Conservation (phyloP, 2,329 filamentous ascomycete genomes). For the Scopulariopsis brevicaulis region DNA sequence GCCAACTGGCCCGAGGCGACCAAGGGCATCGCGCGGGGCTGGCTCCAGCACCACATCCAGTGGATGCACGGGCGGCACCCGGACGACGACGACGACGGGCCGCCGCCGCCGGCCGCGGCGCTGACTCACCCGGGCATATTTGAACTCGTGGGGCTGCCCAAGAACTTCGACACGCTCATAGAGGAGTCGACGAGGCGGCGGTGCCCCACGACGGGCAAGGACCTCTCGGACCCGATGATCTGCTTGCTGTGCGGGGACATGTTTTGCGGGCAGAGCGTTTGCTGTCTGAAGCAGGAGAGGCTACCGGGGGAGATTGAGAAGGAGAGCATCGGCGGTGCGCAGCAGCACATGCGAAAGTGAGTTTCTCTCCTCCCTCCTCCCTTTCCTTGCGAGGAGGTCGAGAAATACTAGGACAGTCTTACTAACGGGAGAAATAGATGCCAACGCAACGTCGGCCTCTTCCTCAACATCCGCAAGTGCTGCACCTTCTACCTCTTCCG, state of each 20-base stretch:
- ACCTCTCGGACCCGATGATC: slow-evolving; percentile 79
- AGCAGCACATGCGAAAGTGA: slow-evolving; percentile 80
- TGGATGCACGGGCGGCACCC: slow-evolving; percentile 13
- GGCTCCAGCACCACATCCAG: slow-evolving; percentile 56
- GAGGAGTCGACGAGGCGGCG: slow-evolving; percentile 77
- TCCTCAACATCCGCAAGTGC: slow-evolving; percentile 95
- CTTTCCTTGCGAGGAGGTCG: not conserved
- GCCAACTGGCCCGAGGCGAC: slow-evolving; percentile 7
- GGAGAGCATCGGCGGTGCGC: slow-evolving; percentile 64
- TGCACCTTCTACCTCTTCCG: slow-evolving; percentile 80
- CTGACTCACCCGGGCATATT: slow-evolving; percentile 81
- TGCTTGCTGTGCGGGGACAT: slow-evolving; percentile 96
- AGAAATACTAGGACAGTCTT: not conserved
- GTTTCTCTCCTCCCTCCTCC: slow-evolving; percentile 18
- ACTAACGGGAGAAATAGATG: slow-evolving; percentile 38
- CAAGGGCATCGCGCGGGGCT: slow-evolving; percentile 44
- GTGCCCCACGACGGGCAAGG: slow-evolving; percentile 85
- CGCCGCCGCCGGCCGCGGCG: slow-evolving; percentile 27
- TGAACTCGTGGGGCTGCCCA: slow-evolving; percentile 83
- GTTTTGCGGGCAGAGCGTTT: slow-evolving; percentile 88
- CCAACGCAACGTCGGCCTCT: slow-evolving; percentile 81
- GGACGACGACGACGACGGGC: not conserved
- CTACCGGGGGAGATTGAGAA: slow-evolving; percentile 26
- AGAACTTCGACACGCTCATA: slow-evolving; percentile 84
- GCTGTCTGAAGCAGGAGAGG: slow-evolving; percentile 61